Percentiles rank a stretch among this genome's conserved stretches.
These are phyloP conservation scores for Bipolaris victoriae DNA, from an alignment of 2,329 filamentous ascomycete species.

Conservation along the genomic window DNA sequence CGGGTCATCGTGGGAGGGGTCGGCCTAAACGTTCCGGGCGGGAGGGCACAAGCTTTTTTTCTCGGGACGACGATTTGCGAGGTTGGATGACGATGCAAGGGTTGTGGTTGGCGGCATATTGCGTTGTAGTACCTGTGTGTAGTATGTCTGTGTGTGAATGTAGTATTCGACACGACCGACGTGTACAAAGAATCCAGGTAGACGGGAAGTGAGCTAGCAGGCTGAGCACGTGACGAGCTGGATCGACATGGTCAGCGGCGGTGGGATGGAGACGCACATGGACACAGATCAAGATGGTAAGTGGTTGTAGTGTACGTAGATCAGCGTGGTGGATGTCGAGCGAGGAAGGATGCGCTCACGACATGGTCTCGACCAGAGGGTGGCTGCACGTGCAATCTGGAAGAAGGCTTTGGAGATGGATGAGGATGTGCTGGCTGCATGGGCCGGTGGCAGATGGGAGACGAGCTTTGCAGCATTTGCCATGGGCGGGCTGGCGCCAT, in stretches of 20 bases:
- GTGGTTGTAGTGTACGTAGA: constrained; percentile 1
- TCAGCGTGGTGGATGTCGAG: background rate
- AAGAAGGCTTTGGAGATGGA: background rate
- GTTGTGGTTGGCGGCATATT: background rate
- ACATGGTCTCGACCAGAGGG: constrained; percentile 1
- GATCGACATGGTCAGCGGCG: too few species aligned
- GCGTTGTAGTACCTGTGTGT: too few species aligned
- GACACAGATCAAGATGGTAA: background rate
- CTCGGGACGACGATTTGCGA: constrained; percentile 8
- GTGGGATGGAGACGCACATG: too few species aligned
- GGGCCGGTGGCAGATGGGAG: background rate
- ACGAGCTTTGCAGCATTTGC: background rate
- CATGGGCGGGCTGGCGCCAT: constrained; percentile 3
- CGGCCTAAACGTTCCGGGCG: constrained; percentile 7
- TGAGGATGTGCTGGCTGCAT: constrained; percentile 1
- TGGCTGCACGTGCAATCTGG: constrained; percentile 5
- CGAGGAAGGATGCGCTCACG: background rate
- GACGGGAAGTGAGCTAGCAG: too few species aligned
- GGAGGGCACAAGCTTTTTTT: constrained; percentile 14
- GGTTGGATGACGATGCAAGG: background rate
- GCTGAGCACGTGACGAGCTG: too few species aligned
- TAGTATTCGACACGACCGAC: too few species aligned
- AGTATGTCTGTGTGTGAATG: too few species aligned
- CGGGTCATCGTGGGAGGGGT: background rate
- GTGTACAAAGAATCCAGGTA: too few species aligned